Evolutionary conservation across 176 grass and related monocot genomes (phyloP), one percentile per base, ranked within the genome.

Genomic region (Triticum dicoccoides): DNA sequence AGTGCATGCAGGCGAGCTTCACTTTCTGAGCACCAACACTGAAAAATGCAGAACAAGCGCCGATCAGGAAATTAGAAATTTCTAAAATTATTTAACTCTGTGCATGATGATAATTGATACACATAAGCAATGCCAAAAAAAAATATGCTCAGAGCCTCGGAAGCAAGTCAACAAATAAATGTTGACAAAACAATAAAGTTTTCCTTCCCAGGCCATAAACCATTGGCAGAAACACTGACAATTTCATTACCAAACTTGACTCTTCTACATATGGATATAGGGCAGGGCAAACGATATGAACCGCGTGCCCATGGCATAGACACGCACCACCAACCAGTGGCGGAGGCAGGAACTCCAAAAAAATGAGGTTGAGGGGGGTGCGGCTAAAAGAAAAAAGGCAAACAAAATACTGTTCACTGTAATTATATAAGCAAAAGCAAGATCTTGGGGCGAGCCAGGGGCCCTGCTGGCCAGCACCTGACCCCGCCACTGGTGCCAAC

Each of bases 21-120:
- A 97, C 91, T 87, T 87, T 95, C 81, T 89, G 80, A 87, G 90
- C 95, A 9, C 95, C 95, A 86, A 97, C 89, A 82, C 95, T 97
- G 89, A 37, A 89, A 93, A 45, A 81, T 59, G 56, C 8, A 15
- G 45, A 76, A 68, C 66, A 78, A 88, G 25, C 61, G 9, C 0
- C 15, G 2, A 80, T 73, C 45, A 89, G 65, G 24, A 59, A 8
- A 80, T 10, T 32, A 35, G 14, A 23, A 27, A 65, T 74, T 75
- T 44, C 33, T 21, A 69, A 85, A 21, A 3, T 35, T 15, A 37
- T 77, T 62, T 1, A 79, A 63, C 15, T 41, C 15, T 29, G 24
- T 8, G 38, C 20, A 79, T 71, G 51, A 64, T 45, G 38, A 71
- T 34, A 10, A 11, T 52, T 45, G 38, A 71, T 34, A 14, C 30